A percentile compares a stretch with the other conserved stretches of the same genome.
Evolutionary conservation across 192 early-diverging fungal genomes (phyloP).

Genomic region (Backusella sp.): DNA sequence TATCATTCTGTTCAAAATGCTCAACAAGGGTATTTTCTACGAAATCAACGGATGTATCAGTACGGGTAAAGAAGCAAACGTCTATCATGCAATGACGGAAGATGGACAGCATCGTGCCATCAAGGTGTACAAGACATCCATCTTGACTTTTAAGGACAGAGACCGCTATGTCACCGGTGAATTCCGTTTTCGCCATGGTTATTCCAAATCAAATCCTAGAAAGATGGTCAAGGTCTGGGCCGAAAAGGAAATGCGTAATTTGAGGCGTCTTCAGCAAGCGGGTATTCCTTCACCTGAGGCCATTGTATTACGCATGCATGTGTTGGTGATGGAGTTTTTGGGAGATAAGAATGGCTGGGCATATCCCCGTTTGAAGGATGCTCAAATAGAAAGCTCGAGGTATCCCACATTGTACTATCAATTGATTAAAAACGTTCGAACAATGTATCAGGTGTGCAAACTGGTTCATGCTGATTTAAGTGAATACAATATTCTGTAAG

Average conservation of each 20-base stretch:
- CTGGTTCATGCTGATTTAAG: conserved; percentile 98
- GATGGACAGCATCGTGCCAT: conserved; percentile 82
- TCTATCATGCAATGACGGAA: conserved; percentile 93
- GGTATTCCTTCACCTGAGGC: conserved; percentile 92
- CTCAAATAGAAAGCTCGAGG: conserved; percentile 68
- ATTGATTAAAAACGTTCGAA: conserved; percentile 83
- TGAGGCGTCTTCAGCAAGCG: conserved; percentile 83
- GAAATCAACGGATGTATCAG: conserved; percentile 97
- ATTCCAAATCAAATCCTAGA: conserved; percentile 89
- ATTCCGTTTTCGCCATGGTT: conserved; percentile 93
- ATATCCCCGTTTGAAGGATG: conserved; percentile 94
- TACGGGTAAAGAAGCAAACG: conserved; percentile 99
- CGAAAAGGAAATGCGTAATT: conserved; percentile 98
- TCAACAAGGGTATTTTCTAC: conserved; percentile 86
- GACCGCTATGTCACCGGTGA: conserved; percentile 97
- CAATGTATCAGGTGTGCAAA: conserved; percentile 88
- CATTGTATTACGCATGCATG: conserved; percentile 85
- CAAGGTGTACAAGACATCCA: conserved; percentile 99
- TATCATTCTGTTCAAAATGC: conserved; percentile 94
- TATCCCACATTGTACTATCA: conserved; percentile 82
- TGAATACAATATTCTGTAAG: conserved; percentile 95
- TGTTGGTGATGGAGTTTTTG: conserved; percentile 93
- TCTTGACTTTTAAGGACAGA: conserved; percentile 96
- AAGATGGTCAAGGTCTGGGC: conserved; percentile 99
- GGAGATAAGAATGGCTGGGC: conserved; percentile 93